Evolutionary conservation across 1,139 yeast species (phyloP).

Genomic region (Yamadazyma spencermartinsiae): DNA sequence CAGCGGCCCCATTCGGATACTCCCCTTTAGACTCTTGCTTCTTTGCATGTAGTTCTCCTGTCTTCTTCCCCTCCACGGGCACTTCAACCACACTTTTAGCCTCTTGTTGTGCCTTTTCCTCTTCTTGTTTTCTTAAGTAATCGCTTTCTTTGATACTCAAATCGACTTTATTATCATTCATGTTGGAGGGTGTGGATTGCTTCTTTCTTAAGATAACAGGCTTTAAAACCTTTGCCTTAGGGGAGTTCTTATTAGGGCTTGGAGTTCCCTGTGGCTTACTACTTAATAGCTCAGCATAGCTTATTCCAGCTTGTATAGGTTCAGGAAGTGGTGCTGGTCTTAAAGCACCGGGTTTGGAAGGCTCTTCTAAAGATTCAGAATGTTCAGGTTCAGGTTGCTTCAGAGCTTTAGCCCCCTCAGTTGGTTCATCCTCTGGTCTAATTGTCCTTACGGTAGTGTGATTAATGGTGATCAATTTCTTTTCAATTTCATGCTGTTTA

Average conservation of each 20-base stretch:
- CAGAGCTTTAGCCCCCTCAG: too few relatives aligned
- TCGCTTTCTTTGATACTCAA: slow-evolving; percentile 7
- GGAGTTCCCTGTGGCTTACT: slow-evolving; percentile 20
- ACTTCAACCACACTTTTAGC: too few relatives aligned
- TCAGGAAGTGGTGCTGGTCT: slow-evolving; percentile 18
- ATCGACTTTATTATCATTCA: slow-evolving; percentile 12
- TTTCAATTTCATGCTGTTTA: slow-evolving; percentile 43
- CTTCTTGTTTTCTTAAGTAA: slow-evolving; percentile 7
- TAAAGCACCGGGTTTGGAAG: slow-evolving; percentile 5
- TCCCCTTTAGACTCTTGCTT: not conserved
- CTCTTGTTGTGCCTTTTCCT: too few relatives aligned
- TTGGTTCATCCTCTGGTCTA: too few relatives aligned
- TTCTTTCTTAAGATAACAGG: slow-evolving; percentile 46
- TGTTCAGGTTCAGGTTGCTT: not conserved
- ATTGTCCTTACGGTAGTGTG: slow-evolving; percentile 62
- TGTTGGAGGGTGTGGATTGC: slow-evolving; percentile 15
- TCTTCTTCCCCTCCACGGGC: slow-evolving; percentile 4
- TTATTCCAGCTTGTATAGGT: slow-evolving; percentile 21
- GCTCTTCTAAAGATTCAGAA: not conserved
- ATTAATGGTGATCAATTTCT: slow-evolving; percentile 50
- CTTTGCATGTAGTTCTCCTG: slow-evolving; percentile 7
- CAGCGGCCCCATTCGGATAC: not conserved
- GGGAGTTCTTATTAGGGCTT: slow-evolving; percentile 19
- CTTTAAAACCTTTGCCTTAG: slow-evolving; percentile 28
- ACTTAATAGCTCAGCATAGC: slow-evolving; percentile 43